Evolutionary conservation across 2,329 filamentous ascomycete genomes (phyloP).

Genomic region (Fusarium sororula): DNA sequence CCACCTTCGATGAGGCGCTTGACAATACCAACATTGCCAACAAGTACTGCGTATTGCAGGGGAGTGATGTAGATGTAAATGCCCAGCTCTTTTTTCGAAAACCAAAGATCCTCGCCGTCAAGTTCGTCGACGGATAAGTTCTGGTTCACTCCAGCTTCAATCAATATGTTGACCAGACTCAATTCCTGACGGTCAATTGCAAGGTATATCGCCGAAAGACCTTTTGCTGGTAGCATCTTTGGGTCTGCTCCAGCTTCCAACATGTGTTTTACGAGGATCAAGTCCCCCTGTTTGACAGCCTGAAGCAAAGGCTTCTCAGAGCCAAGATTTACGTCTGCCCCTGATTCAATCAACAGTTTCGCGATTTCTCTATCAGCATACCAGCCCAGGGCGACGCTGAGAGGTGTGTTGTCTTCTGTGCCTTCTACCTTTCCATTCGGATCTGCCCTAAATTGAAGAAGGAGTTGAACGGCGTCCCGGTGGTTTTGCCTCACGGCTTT

Average conservation of each 20-base stretch:
- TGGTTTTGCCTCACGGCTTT: accelerated
- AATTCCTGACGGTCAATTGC: accelerated
- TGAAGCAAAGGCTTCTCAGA: accelerated
- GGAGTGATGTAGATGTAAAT: no score
- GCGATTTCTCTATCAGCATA: accelerated
- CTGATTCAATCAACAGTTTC: accelerated
- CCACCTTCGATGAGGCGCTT: background rate
- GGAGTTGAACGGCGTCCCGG: background rate
- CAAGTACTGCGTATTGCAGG: accelerated
- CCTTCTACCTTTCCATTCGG: accelerated
- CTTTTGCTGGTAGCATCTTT: background rate
- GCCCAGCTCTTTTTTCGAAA: no score
- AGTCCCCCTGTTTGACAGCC: conserved; percentile 13
- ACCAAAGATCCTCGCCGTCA: accelerated
- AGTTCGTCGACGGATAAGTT: accelerated
- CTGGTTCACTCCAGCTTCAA: accelerated
- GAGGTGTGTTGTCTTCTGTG: accelerated
- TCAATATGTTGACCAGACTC: background rate
- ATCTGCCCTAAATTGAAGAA: background rate
- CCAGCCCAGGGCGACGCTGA: accelerated
- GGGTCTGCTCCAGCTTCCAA: conserved; percentile 43
- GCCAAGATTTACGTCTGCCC: accelerated
- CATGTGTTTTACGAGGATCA: conserved; percentile 38
- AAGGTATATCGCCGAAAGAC: accelerated
- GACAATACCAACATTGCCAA: accelerated